Evolutionary conservation across 164 flowering plant species (phyloP).

Genomic region (Macadamia tetraphylla): DNA sequence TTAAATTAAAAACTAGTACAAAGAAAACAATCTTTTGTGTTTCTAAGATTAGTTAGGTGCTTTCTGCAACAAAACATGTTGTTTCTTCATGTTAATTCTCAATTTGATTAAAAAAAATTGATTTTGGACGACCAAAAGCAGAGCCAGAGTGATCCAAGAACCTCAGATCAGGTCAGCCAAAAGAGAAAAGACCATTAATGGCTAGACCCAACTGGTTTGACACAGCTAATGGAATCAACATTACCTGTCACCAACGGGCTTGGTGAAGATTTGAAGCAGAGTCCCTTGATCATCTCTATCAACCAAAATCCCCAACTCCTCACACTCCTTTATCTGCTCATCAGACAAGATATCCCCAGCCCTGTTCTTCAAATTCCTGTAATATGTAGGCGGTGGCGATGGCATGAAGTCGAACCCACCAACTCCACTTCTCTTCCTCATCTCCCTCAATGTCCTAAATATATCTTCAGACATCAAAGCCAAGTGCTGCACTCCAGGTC

Average conservation of each 20-base stretch:
- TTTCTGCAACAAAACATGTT: no score
- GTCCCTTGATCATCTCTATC: constrained; percentile 86
- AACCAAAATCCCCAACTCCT: constrained; percentile 81
- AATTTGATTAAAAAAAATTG: no score
- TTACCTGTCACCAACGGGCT: constrained; percentile 90
- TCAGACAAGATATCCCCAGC: constrained; percentile 71
- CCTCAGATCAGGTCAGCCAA: no score
- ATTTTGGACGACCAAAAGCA: no score
- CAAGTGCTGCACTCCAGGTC: constrained; percentile 82
- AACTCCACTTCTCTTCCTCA: constrained; percentile 58
- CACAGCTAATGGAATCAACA: no score
- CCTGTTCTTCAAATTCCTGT: constrained; percentile 58
- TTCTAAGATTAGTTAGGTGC: no score
- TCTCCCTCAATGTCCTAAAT: constrained; percentile 73
- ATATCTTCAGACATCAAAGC: constrained; percentile 65
- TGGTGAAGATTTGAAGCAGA: constrained; percentile 83
- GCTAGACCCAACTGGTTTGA: no score
- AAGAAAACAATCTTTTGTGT: no score
- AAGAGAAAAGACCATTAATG: no score
- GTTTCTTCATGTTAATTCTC: no score
- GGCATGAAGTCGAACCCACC: constrained; percentile 96
- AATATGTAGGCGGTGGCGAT: constrained; percentile 84
- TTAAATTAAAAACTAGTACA: no score
- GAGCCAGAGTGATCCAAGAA: no score
- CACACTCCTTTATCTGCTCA: constrained; percentile 78